Evolutionary conservation across 371 early-diverging fungal genomes (phyloP).

Genomic region (Syncephalastrum monosporum): DNA sequence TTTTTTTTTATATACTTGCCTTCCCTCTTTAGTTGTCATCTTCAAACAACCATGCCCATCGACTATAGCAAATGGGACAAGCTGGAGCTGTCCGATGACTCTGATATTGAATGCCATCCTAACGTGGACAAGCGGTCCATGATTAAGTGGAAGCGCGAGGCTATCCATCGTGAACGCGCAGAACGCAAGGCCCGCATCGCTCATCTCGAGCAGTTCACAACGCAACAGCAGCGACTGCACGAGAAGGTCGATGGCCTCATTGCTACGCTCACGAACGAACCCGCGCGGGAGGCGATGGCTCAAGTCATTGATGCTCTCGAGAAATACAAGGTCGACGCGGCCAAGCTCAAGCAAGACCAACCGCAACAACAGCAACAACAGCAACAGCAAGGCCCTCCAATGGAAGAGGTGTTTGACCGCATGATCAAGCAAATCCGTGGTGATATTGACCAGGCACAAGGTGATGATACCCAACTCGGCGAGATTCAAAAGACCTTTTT

Average conservation of each 20-base stretch:
- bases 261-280: constrained; percentile 11
- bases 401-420: constrained; percentile 20
- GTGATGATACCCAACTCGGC: constrained; percentile 4
- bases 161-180: constrained; percentile 87
- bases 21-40: background rate
- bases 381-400: background rate
- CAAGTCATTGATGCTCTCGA: constrained; percentile 22
- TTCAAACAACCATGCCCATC: constrained; percentile 36
- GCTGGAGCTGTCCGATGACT: constrained; percentile 95
- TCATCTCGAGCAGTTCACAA: constrained; percentile 57
- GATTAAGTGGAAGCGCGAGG: constrained; percentile 89
- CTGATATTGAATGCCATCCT: constrained; percentile 94
- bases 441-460: constrained; percentile 18
- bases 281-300: constrained; percentile 23
- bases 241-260: constrained; percentile 39
- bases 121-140: constrained; percentile 95
- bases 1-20: background rate
- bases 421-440: constrained; percentile 27
- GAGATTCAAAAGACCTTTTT: constrained; percentile 29
- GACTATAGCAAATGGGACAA: constrained; percentile 97
- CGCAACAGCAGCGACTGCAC: constrained; percentile 56
- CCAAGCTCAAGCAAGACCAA: no score
- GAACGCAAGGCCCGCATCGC: constrained; percentile 77
- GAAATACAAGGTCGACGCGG: no score
- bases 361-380: constrained; percentile 3